Conservation (phyloP, 2,329 filamentous ascomycete species). For the Basipetospora sp. region DNA sequence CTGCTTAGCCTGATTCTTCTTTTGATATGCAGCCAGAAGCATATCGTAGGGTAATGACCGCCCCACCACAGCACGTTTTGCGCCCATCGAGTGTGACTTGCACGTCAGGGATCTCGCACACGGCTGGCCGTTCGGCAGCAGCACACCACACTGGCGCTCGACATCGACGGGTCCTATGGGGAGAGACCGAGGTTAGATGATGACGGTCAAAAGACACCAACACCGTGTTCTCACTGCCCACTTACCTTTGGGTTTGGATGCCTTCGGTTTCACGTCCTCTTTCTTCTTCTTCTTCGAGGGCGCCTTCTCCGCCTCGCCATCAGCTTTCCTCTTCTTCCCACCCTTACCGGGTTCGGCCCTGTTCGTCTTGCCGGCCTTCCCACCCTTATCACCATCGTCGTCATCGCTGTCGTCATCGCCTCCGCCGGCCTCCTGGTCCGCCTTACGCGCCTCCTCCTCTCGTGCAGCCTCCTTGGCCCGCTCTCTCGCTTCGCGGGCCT, state of each 20-base stretch:
- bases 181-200: not conserved
- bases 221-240: too few species aligned
- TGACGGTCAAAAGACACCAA: too few species aligned
- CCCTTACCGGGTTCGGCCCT: constrained; percentile 29
- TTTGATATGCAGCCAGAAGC: constrained; percentile 75
- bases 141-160: constrained; percentile 82
- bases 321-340: constrained; percentile 66
- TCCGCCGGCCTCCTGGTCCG: constrained; percentile 33
- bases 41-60: constrained; percentile 84
- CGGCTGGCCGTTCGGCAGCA: constrained; percentile 68
- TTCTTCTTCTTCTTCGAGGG: constrained; percentile 90
- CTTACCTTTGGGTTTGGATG: constrained; percentile 65
- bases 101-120: constrained; percentile 83
- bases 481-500: constrained; percentile 55
- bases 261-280: constrained; percentile 73
- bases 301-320: constrained; percentile 62
- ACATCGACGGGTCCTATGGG: constrained; percentile 74
- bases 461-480: constrained; percentile 47
- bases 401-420: constrained; percentile 32
- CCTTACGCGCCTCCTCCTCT: constrained; percentile 39
- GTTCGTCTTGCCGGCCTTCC: constrained; percentile 30
- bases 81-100: constrained; percentile 90
- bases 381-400: constrained; percentile 27
- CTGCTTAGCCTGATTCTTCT: constrained; percentile 97
- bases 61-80: constrained; percentile 76